phyloP scores from a whole-genome alignment of 192 early-diverging fungal species.

The Linderina pennispora region DNA sequence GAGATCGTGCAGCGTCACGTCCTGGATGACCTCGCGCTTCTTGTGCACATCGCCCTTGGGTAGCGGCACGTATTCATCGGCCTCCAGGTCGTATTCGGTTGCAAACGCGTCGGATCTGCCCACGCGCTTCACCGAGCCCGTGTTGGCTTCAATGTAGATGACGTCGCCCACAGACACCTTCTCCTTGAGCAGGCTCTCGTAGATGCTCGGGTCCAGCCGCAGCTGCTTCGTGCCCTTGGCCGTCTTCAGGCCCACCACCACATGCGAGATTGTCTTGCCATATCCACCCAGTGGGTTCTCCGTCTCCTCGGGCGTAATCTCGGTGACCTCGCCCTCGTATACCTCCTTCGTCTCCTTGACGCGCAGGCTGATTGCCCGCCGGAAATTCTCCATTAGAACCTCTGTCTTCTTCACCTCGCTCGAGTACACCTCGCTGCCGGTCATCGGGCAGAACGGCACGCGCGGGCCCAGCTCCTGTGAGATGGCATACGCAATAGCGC shows the following conservation, averaged over 20 bases:
- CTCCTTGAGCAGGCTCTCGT: slow-evolving; percentile 95
- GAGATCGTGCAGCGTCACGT: slow-evolving; percentile 96
- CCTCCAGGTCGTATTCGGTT: slow-evolving; percentile 97
- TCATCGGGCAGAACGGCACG: slow-evolving; percentile 99
- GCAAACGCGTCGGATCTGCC: slow-evolving; percentile 98
- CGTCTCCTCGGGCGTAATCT: slow-evolving; percentile 93
- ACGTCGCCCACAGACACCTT: slow-evolving; percentile 95
- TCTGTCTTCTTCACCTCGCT: slow-evolving; percentile 99
- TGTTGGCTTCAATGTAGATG: slow-evolving; percentile 97
- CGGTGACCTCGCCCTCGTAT: slow-evolving; percentile 98
- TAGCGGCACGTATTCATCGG: slow-evolving; percentile 95
- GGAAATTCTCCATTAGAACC: slow-evolving; percentile 99
- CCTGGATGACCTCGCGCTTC: slow-evolving; percentile 97
- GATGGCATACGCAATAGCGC: slow-evolving; percentile 92
- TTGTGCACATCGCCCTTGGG: slow-evolving; percentile 99
- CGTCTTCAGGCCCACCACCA: slow-evolving; percentile 94
- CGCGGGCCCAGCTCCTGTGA: slow-evolving; percentile 96
- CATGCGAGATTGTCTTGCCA: slow-evolving; percentile 93
- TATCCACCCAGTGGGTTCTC: slow-evolving; percentile 99
- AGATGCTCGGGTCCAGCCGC: slow-evolving; percentile 95
- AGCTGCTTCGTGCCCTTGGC: slow-evolving; percentile 98
- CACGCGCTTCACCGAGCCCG: slow-evolving; percentile 96
- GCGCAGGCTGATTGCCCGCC: slow-evolving; percentile 90
- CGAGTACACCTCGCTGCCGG: slow-evolving; percentile 96
- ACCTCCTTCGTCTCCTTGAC: slow-evolving; percentile 99